Evolutionary conservation across 768 basidiomycete genomes (phyloP), one percentile per base, ranked within the genome.

Genomic region (Russula olivacea): DNA sequence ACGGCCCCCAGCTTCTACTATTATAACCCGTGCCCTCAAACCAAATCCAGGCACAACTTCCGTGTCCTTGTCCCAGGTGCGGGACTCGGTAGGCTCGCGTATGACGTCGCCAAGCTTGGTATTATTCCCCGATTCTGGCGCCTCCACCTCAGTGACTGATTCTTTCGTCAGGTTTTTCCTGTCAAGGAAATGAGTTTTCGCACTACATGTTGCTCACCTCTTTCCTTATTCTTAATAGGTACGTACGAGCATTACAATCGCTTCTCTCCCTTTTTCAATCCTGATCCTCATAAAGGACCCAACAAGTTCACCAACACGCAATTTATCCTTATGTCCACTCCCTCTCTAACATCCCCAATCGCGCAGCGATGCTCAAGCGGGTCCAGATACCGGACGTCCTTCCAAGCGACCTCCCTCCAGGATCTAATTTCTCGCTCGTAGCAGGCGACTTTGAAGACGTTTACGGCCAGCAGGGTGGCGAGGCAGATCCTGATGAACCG

Each of bases 381-480:
- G 79, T 95, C 14, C 75, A 76, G 19, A 86, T 98, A 21, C 95
- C 95, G 1, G 95, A 97, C 68, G 86, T 97, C 7, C 76, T 85
- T 8, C 93, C 95, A 0, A 83, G 89, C 4, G 82, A 81, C 48
- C 76, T 96, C 1, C 87, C 87, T 2, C 67, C 74, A 0, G 81
- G 79, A 1, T 81, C 84, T 0, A 80, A 88, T 59, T 93, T 94
- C 71, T 91, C 88, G 15, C 79, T 96, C 28, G 90, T 95, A 17
- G 94, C 95, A 3, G 93, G 94, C 36, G 94, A 98, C 69, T 97
- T 96, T 69, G 91, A 93, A 69, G 94, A 95, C 69, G 86, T 96
- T 19, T 98, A 96, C 70, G 91, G 90, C 0, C 66, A 69, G 1
- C 75, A 77, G 25, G 72, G 72, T 17, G 75, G 75, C 17, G 78